Conservation (phyloP, 2,329 filamentous ascomycete species). For the Peltaster fructicola region DNA sequence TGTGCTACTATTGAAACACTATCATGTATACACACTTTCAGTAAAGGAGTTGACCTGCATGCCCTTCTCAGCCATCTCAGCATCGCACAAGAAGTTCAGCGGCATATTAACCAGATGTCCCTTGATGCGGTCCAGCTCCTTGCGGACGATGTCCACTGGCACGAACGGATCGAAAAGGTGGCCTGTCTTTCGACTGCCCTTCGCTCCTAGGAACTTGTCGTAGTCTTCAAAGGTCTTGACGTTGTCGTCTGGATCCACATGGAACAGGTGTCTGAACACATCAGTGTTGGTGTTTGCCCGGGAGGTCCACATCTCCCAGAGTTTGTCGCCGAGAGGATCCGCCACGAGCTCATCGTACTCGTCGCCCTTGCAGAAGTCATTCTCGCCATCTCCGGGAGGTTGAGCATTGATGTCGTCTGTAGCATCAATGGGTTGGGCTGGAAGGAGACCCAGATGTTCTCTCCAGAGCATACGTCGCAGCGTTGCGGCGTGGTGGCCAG, state of each 20-base stretch:
- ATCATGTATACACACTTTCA: constrained; percentile 75
- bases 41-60: constrained; percentile 74
- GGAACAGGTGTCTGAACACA: constrained; percentile 64
- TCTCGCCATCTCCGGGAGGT: constrained; percentile 51
- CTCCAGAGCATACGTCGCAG: constrained; percentile 72
- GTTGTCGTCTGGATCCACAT: constrained; percentile 75
- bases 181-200: constrained; percentile 44
- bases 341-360: constrained; percentile 40
- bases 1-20: too few relatives aligned
- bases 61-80: constrained; percentile 76
- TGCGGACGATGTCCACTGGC: constrained; percentile 52
- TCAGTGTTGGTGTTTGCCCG: constrained; percentile 55
- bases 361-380: constrained; percentile 57
- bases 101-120: constrained; percentile 94
- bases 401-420: constrained; percentile 56
- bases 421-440: constrained; percentile 51
- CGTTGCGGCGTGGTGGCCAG: constrained; percentile 65
- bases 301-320: constrained; percentile 49
- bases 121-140: constrained; percentile 55
- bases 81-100: constrained; percentile 68
- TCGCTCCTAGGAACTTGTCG: constrained; percentile 56
- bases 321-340: constrained; percentile 39
- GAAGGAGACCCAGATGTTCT: constrained; percentile 72
- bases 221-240: constrained; percentile 87
- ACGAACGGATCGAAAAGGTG: constrained; percentile 73